Percentiles rank a stretch among this genome's conserved stretches.
Conservation (phyloP, 2,329 filamentous ascomycete species). For the Fusarium sacchari region DNA sequence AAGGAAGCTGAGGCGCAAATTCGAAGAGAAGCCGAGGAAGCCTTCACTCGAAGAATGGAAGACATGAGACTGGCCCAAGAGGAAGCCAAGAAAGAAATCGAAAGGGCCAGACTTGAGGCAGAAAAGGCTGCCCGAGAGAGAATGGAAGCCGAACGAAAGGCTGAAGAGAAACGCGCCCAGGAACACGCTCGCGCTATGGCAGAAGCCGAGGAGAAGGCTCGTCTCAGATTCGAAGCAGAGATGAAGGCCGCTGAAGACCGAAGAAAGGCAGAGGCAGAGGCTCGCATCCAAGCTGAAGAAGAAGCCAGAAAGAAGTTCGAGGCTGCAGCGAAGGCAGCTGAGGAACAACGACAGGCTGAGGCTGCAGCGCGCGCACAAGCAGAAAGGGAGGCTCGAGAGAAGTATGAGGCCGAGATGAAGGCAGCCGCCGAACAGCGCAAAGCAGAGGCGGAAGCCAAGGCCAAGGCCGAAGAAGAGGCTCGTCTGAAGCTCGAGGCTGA, state of each 20-base stretch:
- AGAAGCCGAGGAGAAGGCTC: conserved; percentile 57
- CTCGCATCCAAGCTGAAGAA: conserved; percentile 56
- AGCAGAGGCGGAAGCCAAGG: conserved; percentile 59
- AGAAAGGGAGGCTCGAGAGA: conserved; percentile 56
- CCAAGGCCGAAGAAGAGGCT: conserved; percentile 57
- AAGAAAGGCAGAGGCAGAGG: conserved; percentile 58
- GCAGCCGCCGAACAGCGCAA: conserved; percentile 57
- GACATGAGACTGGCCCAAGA: conserved; percentile 41
- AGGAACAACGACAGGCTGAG: conserved; percentile 32
- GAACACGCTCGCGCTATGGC: conserved; percentile 59
- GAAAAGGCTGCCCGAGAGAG: conserved; percentile 58
- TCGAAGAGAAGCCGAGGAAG: conserved; percentile 58
- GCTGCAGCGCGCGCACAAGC: conserved; percentile 30
- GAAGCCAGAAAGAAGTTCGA: conserved; percentile 59
- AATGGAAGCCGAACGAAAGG: conserved; percentile 52
- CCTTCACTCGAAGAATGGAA: conserved; percentile 45
- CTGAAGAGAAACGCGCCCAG: conserved; percentile 47
- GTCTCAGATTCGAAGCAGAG: conserved; percentile 58
- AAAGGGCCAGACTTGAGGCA: conserved; percentile 44
- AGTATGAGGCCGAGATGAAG: conserved; percentile 58
- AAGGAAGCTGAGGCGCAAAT: conserved; percentile 57
- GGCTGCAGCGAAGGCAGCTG: conserved; percentile 54
- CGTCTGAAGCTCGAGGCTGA: conserved; percentile 59
- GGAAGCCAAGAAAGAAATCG: conserved; percentile 52
- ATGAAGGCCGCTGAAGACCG: conserved; percentile 56